Percentiles rank a stretch among this genome's conserved stretches.
Conservation (phyloP, 768 basidiomycete species). For the Auriscalpium orientale region DNA sequence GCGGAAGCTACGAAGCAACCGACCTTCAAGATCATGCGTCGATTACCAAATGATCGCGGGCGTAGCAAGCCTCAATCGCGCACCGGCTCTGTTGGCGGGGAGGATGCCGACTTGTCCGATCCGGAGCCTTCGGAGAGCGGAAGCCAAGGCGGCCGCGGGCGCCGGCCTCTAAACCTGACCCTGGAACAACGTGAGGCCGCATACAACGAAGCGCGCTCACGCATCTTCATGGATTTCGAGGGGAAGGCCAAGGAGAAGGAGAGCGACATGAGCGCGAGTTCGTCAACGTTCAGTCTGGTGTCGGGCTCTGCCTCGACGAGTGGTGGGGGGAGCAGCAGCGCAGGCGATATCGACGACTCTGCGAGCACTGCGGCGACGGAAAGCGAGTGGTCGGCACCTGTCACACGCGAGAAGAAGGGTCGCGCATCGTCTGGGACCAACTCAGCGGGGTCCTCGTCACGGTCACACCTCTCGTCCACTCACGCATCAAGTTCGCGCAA, state of each 20-base stretch:
- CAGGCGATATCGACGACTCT: conserved; percentile 61
- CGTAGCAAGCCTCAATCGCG: conserved; percentile 58
- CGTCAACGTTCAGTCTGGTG: conserved; percentile 63
- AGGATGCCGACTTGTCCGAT: conserved; percentile 73
- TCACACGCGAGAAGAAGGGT: conserved; percentile 50
- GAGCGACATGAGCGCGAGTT: conserved; percentile 69
- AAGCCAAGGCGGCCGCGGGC: conserved; percentile 63
- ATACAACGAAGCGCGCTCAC: conserved; percentile 79
- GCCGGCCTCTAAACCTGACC: conserved; percentile 53
- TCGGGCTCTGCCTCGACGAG: conserved; percentile 59
- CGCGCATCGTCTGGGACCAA: conserved; percentile 33
- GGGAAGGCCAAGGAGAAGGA: conserved; percentile 51
- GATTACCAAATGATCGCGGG: conserved; percentile 47
- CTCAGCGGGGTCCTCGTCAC: conserved; percentile 51
- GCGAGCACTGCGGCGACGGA: conserved; percentile 70
- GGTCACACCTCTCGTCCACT: conserved; percentile 47
- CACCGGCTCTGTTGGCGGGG: conserved; percentile 62
- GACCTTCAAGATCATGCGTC: conserved; percentile 86
- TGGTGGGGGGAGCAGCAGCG: conserved; percentile 48
- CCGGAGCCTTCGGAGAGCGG: conserved; percentile 74
- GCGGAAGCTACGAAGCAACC: conserved; percentile 60
- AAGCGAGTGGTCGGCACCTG: conserved; percentile 70
- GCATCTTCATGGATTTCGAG: conserved; percentile 81
- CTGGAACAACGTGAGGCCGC: conserved; percentile 84
- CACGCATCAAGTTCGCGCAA: conserved; percentile 52